Percentiles rank a stretch among this genome's conserved stretches.
Conservation (phyloP, 75 land plant genomes). For the Larix kaempferi region DNA sequence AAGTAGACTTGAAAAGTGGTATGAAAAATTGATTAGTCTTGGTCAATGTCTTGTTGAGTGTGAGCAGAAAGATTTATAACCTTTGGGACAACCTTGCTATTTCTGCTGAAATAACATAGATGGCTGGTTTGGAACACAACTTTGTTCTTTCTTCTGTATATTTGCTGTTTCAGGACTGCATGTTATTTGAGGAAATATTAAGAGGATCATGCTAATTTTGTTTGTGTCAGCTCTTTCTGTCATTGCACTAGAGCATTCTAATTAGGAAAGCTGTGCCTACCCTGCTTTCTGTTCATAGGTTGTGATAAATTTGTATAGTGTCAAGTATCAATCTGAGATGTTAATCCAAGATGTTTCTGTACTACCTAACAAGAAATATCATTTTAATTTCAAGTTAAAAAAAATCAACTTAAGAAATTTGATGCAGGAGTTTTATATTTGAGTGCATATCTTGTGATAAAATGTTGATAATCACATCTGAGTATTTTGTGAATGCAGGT, state of each 20-base stretch:
- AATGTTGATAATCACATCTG: background rate
- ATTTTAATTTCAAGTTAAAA: background rate
- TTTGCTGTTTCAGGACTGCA: background rate
- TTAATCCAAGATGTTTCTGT: background rate
- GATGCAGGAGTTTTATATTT: background rate
- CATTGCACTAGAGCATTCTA: background rate
- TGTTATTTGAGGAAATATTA: background rate
- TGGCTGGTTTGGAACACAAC: background rate
- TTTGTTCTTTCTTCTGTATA: background rate
- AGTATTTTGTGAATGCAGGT: constrained; percentile 43
- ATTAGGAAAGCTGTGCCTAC: background rate
- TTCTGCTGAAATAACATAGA: background rate
- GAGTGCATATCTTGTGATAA: background rate
- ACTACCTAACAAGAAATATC: too few relatives aligned
- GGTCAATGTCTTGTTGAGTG: background rate
- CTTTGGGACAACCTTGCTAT: background rate
- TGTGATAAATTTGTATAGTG: background rate
- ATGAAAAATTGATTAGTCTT: background rate
- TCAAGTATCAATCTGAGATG: background rate
- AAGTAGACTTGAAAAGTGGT: background rate
- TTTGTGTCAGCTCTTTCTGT: background rate
- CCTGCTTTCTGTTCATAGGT: background rate
- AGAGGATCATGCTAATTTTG: background rate
- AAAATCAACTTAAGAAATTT: background rate
- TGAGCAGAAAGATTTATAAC: background rate